A percentile compares a stretch with the other conserved stretches of the same genome.
phyloP scores from a whole-genome alignment of 2,329 filamentous ascomycete genomes.

The Trichoderma gracile region DNA sequence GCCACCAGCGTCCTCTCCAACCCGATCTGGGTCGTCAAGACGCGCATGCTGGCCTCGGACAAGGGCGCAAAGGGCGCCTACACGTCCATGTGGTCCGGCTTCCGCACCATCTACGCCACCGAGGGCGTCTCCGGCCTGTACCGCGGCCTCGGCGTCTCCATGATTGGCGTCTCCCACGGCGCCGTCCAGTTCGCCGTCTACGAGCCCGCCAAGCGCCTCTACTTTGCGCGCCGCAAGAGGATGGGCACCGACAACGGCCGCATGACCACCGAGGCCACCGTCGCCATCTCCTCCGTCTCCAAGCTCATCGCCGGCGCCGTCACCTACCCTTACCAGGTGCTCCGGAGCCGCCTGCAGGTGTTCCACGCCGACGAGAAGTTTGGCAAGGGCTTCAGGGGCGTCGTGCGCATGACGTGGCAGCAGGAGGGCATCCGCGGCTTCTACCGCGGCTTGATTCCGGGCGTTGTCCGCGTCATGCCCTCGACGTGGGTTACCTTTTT shows the following conservation, averaged over 20 bases:
- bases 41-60: conserved; percentile 89
- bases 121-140: conserved; percentile 85
- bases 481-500: conserved; percentile 96
- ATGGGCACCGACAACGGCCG: conserved; percentile 30
- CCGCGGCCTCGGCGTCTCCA: conserved; percentile 76
- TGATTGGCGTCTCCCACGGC: conserved; percentile 87
- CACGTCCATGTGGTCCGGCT: conserved; percentile 71
- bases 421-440: conserved; percentile 82
- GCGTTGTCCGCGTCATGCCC: conserved; percentile 86
- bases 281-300: conserved; percentile 75
- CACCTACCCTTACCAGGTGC: conserved; percentile 94
- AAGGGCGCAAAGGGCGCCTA: conserved; percentile 76
- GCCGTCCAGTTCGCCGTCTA: conserved; percentile 97
- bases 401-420: conserved; percentile 70
- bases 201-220: conserved; percentile 64
- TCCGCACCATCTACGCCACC: conserved; percentile 61
- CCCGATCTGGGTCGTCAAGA: conserved; percentile 98
- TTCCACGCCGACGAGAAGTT: conserved; percentile 79
- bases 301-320: conserved; percentile 88
- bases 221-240: conserved; percentile 49
- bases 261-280: conserved; percentile 71
- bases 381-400: conserved; percentile 68
- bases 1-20: conserved; percentile 84
- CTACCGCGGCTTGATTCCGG: conserved; percentile 87
- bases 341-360: conserved; percentile 84